These are phyloP conservation scores for Fraxinus dipetala DNA, from an alignment of 305 asterid genomes.

Conservation along the genomic window DNA sequence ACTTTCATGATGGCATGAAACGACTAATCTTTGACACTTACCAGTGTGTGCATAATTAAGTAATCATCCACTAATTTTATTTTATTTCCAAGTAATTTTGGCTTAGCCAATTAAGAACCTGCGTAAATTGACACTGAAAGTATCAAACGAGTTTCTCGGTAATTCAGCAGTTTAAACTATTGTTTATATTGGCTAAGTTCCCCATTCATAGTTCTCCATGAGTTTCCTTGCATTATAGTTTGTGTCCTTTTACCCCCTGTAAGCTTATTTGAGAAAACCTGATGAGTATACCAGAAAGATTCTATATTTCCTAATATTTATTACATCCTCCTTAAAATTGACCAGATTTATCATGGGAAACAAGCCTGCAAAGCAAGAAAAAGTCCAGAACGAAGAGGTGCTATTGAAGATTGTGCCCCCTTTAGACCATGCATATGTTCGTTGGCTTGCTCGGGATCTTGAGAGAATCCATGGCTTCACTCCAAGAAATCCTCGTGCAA, in stretches of 20 bases:
- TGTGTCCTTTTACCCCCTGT: neutral
- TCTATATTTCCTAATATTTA: slow-evolving; percentile 2
- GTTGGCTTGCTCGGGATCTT: slow-evolving; percentile 74
- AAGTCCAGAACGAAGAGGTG: slow-evolving; percentile 37
- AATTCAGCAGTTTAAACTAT: neutral
- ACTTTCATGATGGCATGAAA: neutral
- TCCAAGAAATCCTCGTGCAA: slow-evolving; percentile 60
- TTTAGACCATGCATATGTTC: slow-evolving; percentile 52
- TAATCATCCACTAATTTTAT: neutral
- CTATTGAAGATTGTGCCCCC: slow-evolving; percentile 69
- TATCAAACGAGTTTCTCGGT: neutral
- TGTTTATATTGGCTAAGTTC: neutral
- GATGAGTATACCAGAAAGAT: neutral
- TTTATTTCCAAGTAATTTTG: neutral
- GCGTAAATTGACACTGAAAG: neutral
- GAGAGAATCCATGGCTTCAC: slow-evolving; percentile 69
- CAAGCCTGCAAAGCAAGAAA: slow-evolving; percentile 57
- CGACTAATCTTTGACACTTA: neutral
- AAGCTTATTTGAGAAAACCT: neutral
- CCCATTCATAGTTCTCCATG: neutral
- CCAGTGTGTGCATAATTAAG: neutral
- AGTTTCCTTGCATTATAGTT: neutral
- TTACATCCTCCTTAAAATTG: slow-evolving; percentile 8
- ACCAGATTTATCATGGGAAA: slow-evolving; percentile 60
- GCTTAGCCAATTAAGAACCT: neutral